A percentile compares a stretch with the other conserved stretches of the same genome.
phyloP scores from a whole-genome alignment of 2,329 filamentous ascomycete species.

The Penicillium sp. region DNA sequence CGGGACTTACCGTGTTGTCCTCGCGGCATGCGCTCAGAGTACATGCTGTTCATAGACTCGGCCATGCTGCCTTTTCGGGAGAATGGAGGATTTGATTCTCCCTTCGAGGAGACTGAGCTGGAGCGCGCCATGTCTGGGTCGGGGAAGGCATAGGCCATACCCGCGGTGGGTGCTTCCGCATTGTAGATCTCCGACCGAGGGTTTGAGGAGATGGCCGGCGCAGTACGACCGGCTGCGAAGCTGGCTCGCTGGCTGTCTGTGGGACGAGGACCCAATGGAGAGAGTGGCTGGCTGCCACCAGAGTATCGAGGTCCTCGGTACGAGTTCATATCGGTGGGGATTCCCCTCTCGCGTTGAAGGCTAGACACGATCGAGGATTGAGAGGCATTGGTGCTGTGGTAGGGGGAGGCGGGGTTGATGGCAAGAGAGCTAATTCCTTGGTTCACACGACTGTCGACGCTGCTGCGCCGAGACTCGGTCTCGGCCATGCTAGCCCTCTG shows the following conservation, averaged over 20 bases:
- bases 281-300: slow-evolving; percentile 39
- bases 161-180: slow-evolving; percentile 51
- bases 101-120: slow-evolving; percentile 38
- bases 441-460: slow-evolving; percentile 52
- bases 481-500: slow-evolving; percentile 46
- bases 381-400: slow-evolving; percentile 49
- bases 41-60: slow-evolving; percentile 50
- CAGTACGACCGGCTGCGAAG: slow-evolving; percentile 49
- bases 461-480: slow-evolving; percentile 52
- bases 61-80: slow-evolving; percentile 50
- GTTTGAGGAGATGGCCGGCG: slow-evolving; percentile 52
- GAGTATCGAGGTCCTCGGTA: slow-evolving; percentile 46
- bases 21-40: slow-evolving; percentile 49
- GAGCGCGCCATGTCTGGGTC: slow-evolving; percentile 48
- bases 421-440: slow-evolving; percentile 51
- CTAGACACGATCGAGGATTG: slow-evolving; percentile 48
- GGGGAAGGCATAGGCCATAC: slow-evolving; percentile 54
- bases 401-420: slow-evolving; percentile 50
- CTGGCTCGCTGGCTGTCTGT: slow-evolving; percentile 40
- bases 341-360: slow-evolving; percentile 46
- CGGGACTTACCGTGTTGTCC: slow-evolving; percentile 50
- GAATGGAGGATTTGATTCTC: slow-evolving; percentile 37
- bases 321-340: slow-evolving; percentile 40
- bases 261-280: slow-evolving; percentile 40
- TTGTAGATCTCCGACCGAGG: slow-evolving; percentile 53